Base-by-base conservation (phyloP, 1,284 basidiomycete species). In the Ganoderma sinense region DNA sequence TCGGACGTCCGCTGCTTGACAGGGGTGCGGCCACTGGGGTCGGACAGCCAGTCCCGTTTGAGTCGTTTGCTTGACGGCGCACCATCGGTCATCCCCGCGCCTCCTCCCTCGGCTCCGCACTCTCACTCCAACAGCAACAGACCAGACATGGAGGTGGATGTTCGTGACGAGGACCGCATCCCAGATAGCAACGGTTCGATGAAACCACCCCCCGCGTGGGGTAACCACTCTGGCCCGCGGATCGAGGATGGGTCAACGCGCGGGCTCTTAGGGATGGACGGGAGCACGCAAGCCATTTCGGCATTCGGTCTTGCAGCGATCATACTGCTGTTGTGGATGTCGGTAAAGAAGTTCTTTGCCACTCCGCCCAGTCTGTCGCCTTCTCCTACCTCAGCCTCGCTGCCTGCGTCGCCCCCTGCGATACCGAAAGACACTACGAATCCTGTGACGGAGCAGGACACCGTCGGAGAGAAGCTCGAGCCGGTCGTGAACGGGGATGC, bases 1-100 rank as follows among this genome's bases (percentile, higher is more conserved):
- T 80, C 78, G 45, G 85, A 91, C 74, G 82, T 84, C 2, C 82
- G 85, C 10, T 94, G 92, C 77, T 79, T 91, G 5, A 86, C 87
- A 16, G 92, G 92, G 40, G 84, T 91, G 59, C 82, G 87, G 16
- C 81, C 78, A 31, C 78, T 92, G 23, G 87, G 88, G 64, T 74
- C 76, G 2, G 78, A 79, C 60, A 78, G 76, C 62, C 74, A 74
- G 65, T 80, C 80, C 40, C 73, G 78, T 33, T 70, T 81, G 23
- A 81, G 79, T 62, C 71, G 80, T 39, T 73, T 82, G 36, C 78
- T 83, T 14, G 82, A 82, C 58, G 81, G 79, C 29, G 77, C 79
- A 11, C 79, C 82, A 4, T 71, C 78, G 2, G 78, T 76, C 10
- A 73, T 72, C 6, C 69, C 69, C 4, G 75, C 74, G 11, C 65